These are phyloP conservation scores for Nemania abortiva DNA, from an alignment of 2,329 filamentous ascomycete genomes.

Conservation along the genomic window DNA sequence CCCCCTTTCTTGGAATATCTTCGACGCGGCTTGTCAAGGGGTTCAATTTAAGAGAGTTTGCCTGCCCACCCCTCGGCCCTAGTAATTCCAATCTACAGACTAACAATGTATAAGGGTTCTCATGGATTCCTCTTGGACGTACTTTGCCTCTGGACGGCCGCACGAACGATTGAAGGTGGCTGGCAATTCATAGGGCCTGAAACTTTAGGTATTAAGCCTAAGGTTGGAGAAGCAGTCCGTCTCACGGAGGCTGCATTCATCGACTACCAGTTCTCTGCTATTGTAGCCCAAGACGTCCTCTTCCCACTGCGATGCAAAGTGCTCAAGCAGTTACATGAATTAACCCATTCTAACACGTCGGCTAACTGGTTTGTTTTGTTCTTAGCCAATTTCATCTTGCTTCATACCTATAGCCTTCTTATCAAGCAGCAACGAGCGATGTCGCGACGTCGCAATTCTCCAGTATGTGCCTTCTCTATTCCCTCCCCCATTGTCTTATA, in stretches of 20 bases:
- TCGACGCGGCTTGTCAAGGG: slow-evolving; percentile 7
- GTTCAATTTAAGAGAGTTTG: slow-evolving; percentile 4
- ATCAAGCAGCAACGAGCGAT: not conserved
- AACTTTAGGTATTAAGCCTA: slow-evolving; percentile 1
- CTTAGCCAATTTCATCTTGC: not conserved
- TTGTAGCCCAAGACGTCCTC: not conserved
- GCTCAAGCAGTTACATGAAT: not conserved
- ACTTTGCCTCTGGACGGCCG: slow-evolving; percentile 6
- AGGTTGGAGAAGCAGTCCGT: not conserved
- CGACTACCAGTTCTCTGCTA: slow-evolving; percentile 7
- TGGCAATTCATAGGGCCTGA: slow-evolving; percentile 4
- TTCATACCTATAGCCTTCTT: slow-evolving; percentile 7
- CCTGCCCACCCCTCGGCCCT: not conserved
- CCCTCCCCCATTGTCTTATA: slow-evolving; percentile 3
- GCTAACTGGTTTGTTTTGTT: slow-evolving; percentile 3
- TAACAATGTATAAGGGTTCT: slow-evolving; percentile 5
- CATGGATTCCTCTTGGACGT: slow-evolving; percentile 10
- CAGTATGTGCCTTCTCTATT: slow-evolving; percentile 1
- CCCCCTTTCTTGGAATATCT: slow-evolving; percentile 9
- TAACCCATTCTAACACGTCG: not conserved
- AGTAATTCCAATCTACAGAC: not conserved
- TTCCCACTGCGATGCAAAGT: not conserved
- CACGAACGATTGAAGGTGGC: slow-evolving; percentile 7
- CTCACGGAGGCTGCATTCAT: slow-evolving; percentile 2
- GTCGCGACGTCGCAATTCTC: not conserved